Percentiles rank a stretch among this genome's conserved stretches.
phyloP scores from a whole-genome alignment of 2,329 filamentous ascomycete genomes.

The Venturia carpophila region DNA sequence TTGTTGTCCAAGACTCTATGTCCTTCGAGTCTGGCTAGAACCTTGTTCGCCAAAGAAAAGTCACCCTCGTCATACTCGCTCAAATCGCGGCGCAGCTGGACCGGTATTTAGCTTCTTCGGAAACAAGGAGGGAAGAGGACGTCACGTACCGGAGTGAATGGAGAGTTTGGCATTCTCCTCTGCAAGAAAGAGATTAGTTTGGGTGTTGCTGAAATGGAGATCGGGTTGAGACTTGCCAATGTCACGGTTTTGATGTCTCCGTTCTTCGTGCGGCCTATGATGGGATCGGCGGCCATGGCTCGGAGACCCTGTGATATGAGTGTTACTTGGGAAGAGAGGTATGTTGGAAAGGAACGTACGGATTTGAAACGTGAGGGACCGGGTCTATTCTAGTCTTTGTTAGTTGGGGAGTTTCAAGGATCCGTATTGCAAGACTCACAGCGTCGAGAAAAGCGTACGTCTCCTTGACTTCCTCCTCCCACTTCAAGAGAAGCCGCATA shows the following conservation, averaged over 20 bases:
- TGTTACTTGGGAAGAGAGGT: not conserved
- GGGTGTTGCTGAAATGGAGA: not conserved
- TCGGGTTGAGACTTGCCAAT: not conserved
- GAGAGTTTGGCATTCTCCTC: not conserved
- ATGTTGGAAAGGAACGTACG: not conserved
- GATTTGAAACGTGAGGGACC: conserved; percentile 7
- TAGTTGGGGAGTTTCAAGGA: not conserved
- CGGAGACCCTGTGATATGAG: not conserved
- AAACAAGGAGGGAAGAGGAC: not conserved
- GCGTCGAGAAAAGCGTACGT: conserved; percentile 5
- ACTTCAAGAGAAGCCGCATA: conserved; percentile 2
- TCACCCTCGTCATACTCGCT: not conserved
- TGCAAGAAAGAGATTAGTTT: not conserved
- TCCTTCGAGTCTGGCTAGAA: not conserved
- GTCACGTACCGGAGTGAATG: not conserved
- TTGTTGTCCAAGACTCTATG: not conserved
- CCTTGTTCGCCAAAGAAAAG: not conserved
- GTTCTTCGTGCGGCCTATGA: not conserved
- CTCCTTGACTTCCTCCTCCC: conserved; percentile 9
- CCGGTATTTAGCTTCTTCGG: not conserved
- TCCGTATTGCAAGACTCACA: not conserved
- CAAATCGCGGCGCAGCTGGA: not conserved
- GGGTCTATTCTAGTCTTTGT: not conserved
- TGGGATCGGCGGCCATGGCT: not conserved
- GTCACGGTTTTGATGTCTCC: not conserved